These are phyloP conservation scores for Rhynchosporium agropyri DNA, from an alignment of 2,329 filamentous ascomycete genomes.

Conservation along the genomic window DNA sequence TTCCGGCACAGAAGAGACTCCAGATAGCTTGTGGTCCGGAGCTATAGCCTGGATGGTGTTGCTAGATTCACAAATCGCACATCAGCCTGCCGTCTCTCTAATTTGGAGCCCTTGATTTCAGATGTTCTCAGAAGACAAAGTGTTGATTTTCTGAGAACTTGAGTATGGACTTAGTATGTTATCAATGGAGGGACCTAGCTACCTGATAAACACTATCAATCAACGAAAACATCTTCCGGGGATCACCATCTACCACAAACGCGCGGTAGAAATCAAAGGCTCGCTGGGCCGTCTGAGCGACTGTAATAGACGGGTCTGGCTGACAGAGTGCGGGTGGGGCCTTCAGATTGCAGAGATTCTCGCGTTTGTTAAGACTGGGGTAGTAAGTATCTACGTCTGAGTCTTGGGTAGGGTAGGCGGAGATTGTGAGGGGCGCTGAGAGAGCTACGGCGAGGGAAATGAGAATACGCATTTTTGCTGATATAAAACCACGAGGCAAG, in stretches of 20 bases:
- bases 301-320: constrained; percentile 25
- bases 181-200: background rate
- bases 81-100: background rate
- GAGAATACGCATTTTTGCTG: constrained; percentile 22
- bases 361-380: constrained; percentile 19
- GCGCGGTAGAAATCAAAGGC: constrained; percentile 30
- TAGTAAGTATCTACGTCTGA: constrained; percentile 3
- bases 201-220: constrained; percentile 30
- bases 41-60: constrained; percentile 28
- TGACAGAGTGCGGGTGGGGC: constrained; percentile 25
- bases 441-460: constrained; percentile 18
- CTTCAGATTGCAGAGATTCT: constrained; percentile 29
- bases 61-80: constrained; percentile 13
- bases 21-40: constrained; percentile 29
- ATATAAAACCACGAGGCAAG: background rate
- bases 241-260: constrained; percentile 31
- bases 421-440: constrained; percentile 16
- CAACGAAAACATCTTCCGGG: constrained; percentile 29
- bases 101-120: background rate
- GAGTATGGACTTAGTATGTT: too few relatives aligned
- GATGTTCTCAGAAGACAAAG: background rate
- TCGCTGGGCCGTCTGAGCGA: constrained; percentile 23
- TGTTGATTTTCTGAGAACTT: background rate
- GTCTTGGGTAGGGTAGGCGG: constrained; percentile 21
- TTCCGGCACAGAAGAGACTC: constrained; percentile 28